Conservation (phyloP, 352 stramenopile species). For the Phytopythium kandeliae region DNA sequence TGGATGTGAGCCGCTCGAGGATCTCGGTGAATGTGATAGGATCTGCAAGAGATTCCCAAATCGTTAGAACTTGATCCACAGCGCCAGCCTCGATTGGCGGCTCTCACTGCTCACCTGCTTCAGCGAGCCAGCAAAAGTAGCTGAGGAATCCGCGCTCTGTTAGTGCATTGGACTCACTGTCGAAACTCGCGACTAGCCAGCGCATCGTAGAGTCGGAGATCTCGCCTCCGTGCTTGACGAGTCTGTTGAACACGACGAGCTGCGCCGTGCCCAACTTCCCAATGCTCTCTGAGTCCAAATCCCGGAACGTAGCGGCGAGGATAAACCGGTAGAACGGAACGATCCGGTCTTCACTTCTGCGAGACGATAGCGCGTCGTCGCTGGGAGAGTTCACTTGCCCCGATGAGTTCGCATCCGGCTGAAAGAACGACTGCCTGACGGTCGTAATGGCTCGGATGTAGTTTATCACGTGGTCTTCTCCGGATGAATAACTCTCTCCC, state of each 20-base stretch:
- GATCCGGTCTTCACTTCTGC: constrained; percentile 21
- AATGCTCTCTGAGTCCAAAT: constrained; percentile 29
- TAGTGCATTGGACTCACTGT: constrained; percentile 24
- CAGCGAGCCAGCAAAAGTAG: constrained; percentile 67
- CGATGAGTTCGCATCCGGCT: constrained; percentile 20
- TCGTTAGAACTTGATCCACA: too few relatives aligned
- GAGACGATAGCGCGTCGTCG: not conserved
- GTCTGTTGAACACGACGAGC: constrained; percentile 40
- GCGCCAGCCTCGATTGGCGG: not conserved
- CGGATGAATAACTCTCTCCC: not conserved
- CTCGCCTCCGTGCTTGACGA: constrained; percentile 17
- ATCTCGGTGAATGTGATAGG: constrained; percentile 50
- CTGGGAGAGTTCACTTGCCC: not conserved
- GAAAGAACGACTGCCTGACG: constrained; percentile 52
- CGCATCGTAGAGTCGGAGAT: constrained; percentile 24
- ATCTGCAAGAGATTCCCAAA: constrained; percentile 20
- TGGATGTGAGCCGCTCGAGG: constrained; percentile 48
- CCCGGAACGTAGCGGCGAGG: constrained; percentile 40
- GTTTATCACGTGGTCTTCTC: not conserved
- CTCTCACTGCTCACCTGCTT: constrained; percentile 30
- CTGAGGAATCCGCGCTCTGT: constrained; percentile 52
- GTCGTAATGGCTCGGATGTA: constrained; percentile 43
- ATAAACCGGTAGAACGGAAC: constrained; percentile 67
- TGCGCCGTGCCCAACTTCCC: constrained; percentile 23
- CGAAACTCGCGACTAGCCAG: constrained; percentile 58